Evolutionary conservation across 345 rosid species (phyloP).

Genomic region (Fremontodendron californicum): DNA sequence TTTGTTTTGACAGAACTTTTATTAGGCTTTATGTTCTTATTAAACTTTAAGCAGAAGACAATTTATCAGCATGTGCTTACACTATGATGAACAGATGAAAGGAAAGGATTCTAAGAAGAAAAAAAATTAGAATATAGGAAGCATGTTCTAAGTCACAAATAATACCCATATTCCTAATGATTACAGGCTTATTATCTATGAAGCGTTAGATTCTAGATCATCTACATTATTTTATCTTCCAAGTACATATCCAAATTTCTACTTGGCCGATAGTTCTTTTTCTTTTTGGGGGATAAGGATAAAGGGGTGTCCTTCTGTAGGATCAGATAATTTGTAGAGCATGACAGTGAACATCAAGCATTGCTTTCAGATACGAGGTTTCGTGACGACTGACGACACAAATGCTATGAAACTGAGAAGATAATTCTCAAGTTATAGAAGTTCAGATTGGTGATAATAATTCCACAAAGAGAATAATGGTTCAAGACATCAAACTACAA

Average conservation of each 20-base stretch:
- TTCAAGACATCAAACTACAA: neutral
- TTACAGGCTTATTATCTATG: neutral
- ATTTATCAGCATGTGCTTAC: neutral
- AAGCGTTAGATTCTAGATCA: no score
- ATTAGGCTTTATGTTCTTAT: no score
- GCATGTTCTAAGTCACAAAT: neutral
- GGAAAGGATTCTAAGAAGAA: constrained; percentile 21
- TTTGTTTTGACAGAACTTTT: neutral
- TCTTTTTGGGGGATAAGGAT: no score
- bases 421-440: neutral
- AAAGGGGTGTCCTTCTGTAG: neutral
- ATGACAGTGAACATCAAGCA: neutral
- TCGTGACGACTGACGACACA: neutral
- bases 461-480: neutral
- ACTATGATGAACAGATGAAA: constrained; percentile 10
- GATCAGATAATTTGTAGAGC: neutral
- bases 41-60: constrained; percentile 12
- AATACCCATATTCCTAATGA: neutral
- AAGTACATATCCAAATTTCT: no score
- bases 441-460: no score
- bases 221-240: neutral
- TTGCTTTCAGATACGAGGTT: neutral
- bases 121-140: neutral
- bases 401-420: neutral
- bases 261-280: no score